Percentiles rank a stretch among this genome's conserved stretches.
phyloP scores from a whole-genome alignment of 2,329 filamentous ascomycete genomes.

The Monosporascus sp. region DNA sequence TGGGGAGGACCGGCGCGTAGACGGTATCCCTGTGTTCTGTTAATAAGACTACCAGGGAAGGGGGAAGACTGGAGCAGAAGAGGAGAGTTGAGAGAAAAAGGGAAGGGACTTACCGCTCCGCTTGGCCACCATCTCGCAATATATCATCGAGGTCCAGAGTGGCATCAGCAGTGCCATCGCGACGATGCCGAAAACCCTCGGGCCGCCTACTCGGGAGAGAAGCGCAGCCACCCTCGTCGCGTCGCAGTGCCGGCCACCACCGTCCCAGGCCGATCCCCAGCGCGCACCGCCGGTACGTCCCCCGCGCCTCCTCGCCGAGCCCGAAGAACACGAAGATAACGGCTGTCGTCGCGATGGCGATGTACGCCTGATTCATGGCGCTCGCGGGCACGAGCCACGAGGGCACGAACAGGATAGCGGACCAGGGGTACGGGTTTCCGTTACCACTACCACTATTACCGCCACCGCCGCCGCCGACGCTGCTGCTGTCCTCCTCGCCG shows the following conservation, averaged over 20 bases:
- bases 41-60: neutral
- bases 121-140: neutral
- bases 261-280: constrained; percentile 7
- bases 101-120: neutral
- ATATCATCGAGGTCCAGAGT: neutral
- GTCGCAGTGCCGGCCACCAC: constrained; percentile 2
- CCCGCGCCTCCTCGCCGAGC: constrained; percentile 47
- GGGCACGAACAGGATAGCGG: constrained; percentile 41
- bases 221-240: neutral
- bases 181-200: neutral
- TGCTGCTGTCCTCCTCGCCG: neutral
- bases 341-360: constrained; percentile 41
- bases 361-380: constrained; percentile 42
- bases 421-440: constrained; percentile 36
- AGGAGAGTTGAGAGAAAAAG: neutral
- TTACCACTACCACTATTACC: constrained; percentile 32
- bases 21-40: neutral
- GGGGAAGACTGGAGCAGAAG: too few relatives aligned
- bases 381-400: constrained; percentile 34
- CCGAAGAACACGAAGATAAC: constrained; percentile 52
- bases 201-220: neutral
- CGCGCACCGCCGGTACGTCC: constrained; percentile 37
- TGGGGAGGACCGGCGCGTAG: neutral
- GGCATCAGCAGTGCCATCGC: neutral
- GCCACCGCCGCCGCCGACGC: neutral